A percentile compares a stretch with the other conserved stretches of the same genome.
Evolutionary conservation across 352 stramenopile genomes (phyloP).

Genomic region (Phytopythium cucurbitacearum): DNA sequence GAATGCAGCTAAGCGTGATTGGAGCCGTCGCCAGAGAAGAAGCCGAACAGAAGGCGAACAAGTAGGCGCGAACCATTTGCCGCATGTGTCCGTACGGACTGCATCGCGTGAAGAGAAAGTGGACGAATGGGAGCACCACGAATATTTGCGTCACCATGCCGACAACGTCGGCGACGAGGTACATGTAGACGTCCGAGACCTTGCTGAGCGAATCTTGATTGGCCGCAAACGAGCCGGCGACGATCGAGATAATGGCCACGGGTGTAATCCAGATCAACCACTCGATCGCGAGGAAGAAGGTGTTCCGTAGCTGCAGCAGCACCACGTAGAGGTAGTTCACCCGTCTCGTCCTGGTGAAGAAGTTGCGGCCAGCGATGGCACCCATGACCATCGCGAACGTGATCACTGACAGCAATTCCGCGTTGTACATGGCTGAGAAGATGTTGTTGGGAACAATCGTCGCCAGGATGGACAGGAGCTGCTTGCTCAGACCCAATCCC

Average conservation of each 20-base stretch:
- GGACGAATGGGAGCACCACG: slow-evolving; percentile 47
- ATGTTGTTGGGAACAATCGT: slow-evolving; percentile 68
- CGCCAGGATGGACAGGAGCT: slow-evolving; percentile 53
- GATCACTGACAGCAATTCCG: slow-evolving; percentile 57
- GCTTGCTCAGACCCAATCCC: slow-evolving; percentile 46
- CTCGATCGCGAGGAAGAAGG: slow-evolving; percentile 66
- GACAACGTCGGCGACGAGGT: slow-evolving; percentile 34
- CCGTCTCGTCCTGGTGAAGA: slow-evolving; percentile 48
- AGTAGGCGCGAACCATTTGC: slow-evolving; percentile 56
- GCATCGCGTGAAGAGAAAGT: slow-evolving; percentile 56
- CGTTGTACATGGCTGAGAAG: slow-evolving; percentile 34
- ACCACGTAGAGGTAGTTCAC: slow-evolving; percentile 68
- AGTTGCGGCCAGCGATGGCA: slow-evolving; percentile 46
- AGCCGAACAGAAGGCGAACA: slow-evolving; percentile 59
- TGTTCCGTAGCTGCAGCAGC: slow-evolving; percentile 64
- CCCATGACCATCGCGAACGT: slow-evolving; percentile 69
- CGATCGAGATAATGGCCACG: slow-evolving; percentile 57
- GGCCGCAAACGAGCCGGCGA: slow-evolving; percentile 49
- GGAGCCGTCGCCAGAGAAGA: slow-evolving; percentile 67
- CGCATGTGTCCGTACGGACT: slow-evolving; percentile 72
- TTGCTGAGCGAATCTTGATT: slow-evolving; percentile 38
- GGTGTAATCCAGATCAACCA: slow-evolving; percentile 66
- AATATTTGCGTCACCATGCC: slow-evolving; percentile 37
- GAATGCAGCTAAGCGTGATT: slow-evolving; percentile 57
- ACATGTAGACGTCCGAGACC: slow-evolving; percentile 48